These are phyloP conservation scores for Ustilago cynodontis DNA, from an alignment of 1,284 basidiomycete genomes.

Conservation along the genomic window DNA sequence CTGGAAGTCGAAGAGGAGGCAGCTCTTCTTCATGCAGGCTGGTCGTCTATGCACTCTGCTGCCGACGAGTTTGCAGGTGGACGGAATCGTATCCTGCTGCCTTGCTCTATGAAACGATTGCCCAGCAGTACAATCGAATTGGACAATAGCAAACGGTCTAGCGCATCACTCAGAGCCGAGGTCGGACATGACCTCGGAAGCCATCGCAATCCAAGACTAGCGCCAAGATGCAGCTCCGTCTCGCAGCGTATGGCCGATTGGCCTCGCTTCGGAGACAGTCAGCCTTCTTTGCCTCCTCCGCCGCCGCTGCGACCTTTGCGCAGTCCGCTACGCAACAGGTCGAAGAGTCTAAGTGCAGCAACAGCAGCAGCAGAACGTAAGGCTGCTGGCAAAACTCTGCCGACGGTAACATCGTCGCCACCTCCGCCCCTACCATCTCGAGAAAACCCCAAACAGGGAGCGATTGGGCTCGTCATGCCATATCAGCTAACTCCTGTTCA, in stretches of 20 bases:
- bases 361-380: background rate
- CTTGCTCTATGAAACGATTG: constrained; percentile 30
- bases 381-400: background rate
- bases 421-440: constrained; percentile 26
- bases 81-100: constrained; percentile 26
- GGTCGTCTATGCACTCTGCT: background rate
- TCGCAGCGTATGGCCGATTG: constrained; percentile 14
- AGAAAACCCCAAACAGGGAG: background rate
- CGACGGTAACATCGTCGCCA: constrained; percentile 9
- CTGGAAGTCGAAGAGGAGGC: background rate
- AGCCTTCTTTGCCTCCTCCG: constrained; percentile 13
- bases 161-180: constrained; percentile 22
- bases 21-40: background rate
- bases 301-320: constrained; percentile 35
- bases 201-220: background rate
- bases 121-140: constrained; percentile 19
- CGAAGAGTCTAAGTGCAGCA: constrained; percentile 31
- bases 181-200: constrained; percentile 17
- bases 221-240: background rate
- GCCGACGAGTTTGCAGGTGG: background rate
- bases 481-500: constrained; percentile 10
- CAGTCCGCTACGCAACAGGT: constrained; percentile 25
- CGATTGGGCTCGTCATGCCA: constrained; percentile 4
- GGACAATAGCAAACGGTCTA: constrained; percentile 16
- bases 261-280: constrained; percentile 1